A percentile compares a stretch with the other conserved stretches of the same genome.
Evolutionary conservation across 352 stramenopile genomes (phyloP).

Genomic region (Pythium insidiosum): DNA sequence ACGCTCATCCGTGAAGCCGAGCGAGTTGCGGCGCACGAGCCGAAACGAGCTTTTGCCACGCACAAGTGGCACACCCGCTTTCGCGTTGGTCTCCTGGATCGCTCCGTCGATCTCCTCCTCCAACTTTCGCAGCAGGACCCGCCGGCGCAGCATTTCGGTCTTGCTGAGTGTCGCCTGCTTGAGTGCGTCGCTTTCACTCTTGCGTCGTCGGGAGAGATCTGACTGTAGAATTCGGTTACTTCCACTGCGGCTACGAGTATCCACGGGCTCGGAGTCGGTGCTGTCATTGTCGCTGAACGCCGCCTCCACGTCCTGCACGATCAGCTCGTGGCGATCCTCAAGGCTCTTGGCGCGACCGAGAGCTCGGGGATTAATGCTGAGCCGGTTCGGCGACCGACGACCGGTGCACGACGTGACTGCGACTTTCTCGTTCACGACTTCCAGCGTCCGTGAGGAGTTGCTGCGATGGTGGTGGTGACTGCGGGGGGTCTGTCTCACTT

Average conservation of each 20-base stretch:
- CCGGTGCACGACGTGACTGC: too few relatives aligned
- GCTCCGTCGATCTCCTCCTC: slow-evolving; percentile 67
- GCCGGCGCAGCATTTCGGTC: slow-evolving; percentile 54
- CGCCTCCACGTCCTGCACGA: slow-evolving; percentile 10
- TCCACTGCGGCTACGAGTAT: slow-evolving; percentile 6
- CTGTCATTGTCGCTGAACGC: slow-evolving; percentile 16
- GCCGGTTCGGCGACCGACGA: too few relatives aligned
- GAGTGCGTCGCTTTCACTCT: slow-evolving; percentile 65
- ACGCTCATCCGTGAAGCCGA: slow-evolving; percentile 34
- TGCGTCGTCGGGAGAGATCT: slow-evolving; percentile 38
- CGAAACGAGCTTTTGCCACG: slow-evolving; percentile 6
- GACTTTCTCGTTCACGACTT: too few relatives aligned
- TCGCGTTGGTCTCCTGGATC: slow-evolving; percentile 41
- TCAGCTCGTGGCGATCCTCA: too few relatives aligned
- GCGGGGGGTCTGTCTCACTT: too few relatives aligned
- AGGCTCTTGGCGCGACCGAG: too few relatives aligned
- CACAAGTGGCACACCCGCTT: background rate
- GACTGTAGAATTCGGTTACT: slow-evolving; percentile 1
- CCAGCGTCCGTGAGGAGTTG: too few relatives aligned
- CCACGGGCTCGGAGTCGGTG: slow-evolving; percentile 16
- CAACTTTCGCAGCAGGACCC: slow-evolving; percentile 55
- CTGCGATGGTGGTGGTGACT: too few relatives aligned
- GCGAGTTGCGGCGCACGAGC: slow-evolving; percentile 16
- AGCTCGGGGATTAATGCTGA: too few relatives aligned
- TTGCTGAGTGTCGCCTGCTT: slow-evolving; percentile 38